A percentile compares a stretch with the other conserved stretches of the same genome.
phyloP scores from a whole-genome alignment of 106 monocot genomes.

The Allium sativum region DNA sequence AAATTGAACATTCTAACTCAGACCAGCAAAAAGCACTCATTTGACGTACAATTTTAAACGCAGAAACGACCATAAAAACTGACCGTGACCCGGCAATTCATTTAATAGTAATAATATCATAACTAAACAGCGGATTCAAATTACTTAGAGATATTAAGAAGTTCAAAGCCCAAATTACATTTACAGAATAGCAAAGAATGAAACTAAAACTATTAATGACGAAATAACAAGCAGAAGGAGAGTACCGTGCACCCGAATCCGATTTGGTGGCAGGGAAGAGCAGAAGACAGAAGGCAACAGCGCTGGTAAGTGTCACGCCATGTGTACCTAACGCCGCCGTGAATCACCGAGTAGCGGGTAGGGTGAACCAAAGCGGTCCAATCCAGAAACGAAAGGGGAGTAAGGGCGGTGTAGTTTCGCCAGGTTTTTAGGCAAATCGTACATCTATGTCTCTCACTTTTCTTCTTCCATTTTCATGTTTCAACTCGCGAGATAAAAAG shows the following conservation, averaged over 20 bases:
- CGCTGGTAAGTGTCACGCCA: slow-evolving; percentile 81
- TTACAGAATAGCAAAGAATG: no score
- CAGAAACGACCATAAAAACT: no score
- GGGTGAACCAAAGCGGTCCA: slow-evolving; percentile 80
- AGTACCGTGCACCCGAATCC: slow-evolving; percentile 57
- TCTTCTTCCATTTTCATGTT: neutral
- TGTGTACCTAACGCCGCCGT: slow-evolving; percentile 55
- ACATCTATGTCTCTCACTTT: slow-evolving; percentile 68
- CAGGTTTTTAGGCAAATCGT: slow-evolving; percentile 74
- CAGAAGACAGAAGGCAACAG: slow-evolving; percentile 83
- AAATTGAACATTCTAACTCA: no score
- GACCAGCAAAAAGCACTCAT: no score
- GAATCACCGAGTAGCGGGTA: slow-evolving; percentile 48
- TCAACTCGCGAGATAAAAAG: neutral
- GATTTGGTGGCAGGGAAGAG: slow-evolving; percentile 61
- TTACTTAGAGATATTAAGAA: no score
- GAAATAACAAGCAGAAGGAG: neutral
- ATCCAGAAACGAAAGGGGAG: slow-evolving; percentile 90
- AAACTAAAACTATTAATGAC: no score
- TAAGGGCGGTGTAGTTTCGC: slow-evolving; percentile 88
- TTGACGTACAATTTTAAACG: no score
- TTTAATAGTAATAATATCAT: no score
- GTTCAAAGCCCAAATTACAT: no score
- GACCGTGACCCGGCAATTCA: no score
- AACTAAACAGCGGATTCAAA: no score